phyloP scores from a whole-genome alignment of 805 yeast genomes.

The Starmera amethionina region DNA sequence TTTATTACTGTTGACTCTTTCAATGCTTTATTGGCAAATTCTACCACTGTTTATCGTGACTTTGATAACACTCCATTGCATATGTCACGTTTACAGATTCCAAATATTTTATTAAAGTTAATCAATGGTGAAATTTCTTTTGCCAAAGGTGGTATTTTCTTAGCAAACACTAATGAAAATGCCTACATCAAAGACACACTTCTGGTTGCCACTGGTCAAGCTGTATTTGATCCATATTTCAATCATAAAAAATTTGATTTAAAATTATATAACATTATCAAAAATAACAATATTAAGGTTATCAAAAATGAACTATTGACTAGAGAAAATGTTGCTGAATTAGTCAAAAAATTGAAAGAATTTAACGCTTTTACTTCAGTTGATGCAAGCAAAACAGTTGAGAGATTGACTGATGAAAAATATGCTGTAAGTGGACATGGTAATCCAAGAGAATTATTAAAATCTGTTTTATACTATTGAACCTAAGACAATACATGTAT shows the following conservation, averaged over 20 bases:
- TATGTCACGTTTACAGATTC: constrained; percentile 54
- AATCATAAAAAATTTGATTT: constrained; percentile 38
- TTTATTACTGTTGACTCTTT: constrained; percentile 67
- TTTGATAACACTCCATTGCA: constrained; percentile 45
- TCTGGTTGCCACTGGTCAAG: constrained; percentile 45
- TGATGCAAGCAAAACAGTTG: constrained; percentile 23
- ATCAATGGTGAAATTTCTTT: constrained; percentile 45
- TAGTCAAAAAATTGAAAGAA: constrained; percentile 30
- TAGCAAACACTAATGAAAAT: constrained; percentile 31
- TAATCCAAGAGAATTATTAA: constrained; percentile 33
- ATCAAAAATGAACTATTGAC: constrained; percentile 33
- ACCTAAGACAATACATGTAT: too few species aligned
- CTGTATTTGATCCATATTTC: constrained; percentile 47
- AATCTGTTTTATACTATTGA: constrained; percentile 5
- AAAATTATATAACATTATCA: constrained; percentile 29
- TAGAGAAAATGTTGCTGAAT: constrained; percentile 32
- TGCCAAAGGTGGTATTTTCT: constrained; percentile 51
- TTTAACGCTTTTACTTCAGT: constrained; percentile 24
- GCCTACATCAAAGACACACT: constrained; percentile 32
- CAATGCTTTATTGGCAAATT: constrained; percentile 46
- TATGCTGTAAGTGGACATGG: constrained; percentile 57
- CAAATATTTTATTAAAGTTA: constrained; percentile 43
- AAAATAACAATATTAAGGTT: constrained; percentile 8
- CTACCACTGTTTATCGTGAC: constrained; percentile 53
- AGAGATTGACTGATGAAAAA: constrained; percentile 34